Evolutionary conservation across 1,139 yeast species (phyloP).

Genomic region (Lodderomyces parapsilosis): DNA sequence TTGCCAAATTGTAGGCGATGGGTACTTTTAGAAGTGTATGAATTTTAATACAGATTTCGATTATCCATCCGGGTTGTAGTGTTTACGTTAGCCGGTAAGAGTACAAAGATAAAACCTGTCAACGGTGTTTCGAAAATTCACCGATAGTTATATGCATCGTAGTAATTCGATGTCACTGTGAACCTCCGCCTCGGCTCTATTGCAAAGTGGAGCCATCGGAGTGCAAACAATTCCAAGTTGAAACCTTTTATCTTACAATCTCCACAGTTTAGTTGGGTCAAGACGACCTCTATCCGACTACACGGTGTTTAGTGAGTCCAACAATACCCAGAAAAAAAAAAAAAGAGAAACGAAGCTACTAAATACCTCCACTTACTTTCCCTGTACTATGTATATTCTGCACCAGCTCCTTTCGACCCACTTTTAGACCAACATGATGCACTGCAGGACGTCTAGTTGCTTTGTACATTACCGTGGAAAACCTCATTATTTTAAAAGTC

Average conservation of each 20-base stretch:
- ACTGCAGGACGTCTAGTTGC: background rate
- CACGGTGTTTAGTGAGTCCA: background rate
- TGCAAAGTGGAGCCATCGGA: too few relatives aligned
- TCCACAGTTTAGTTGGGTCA: background rate
- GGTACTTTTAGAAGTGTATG: background rate
- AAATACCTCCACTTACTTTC: too few relatives aligned
- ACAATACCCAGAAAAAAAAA: background rate
- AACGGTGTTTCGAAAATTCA: too few relatives aligned
- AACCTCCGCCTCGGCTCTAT: too few relatives aligned
- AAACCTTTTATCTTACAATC: too few relatives aligned
- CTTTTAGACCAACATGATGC: background rate
- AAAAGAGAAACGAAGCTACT: too few relatives aligned
- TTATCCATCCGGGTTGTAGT: background rate
- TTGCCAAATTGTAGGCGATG: conserved; percentile 9
- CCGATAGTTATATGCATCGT: too few relatives aligned
- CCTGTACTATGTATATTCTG: background rate
- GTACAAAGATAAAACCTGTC: too few relatives aligned
- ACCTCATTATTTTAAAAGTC: background rate
- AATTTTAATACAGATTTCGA: background rate
- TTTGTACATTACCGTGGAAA: background rate
- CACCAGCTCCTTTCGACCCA: background rate
- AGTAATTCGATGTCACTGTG: too few relatives aligned
- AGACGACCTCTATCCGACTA: too few relatives aligned
- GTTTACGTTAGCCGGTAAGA: too few relatives aligned
- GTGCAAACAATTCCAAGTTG: too few relatives aligned